Evolutionary conservation across 2,329 filamentous ascomycete genomes (phyloP).

Genomic region (Epichloe brachyelytri): DNA sequence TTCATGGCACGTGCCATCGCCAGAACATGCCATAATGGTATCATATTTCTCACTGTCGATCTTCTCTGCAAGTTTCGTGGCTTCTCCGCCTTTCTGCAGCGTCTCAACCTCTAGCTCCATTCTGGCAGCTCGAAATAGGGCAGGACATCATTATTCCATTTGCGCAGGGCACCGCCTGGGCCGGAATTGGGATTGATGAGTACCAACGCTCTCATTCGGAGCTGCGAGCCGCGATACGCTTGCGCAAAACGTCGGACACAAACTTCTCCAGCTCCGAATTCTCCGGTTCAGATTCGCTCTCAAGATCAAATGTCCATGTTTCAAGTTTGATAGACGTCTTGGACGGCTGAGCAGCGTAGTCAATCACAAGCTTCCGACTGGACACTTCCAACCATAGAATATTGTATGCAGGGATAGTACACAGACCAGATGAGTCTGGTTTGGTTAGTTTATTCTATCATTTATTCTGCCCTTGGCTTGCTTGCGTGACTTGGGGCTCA

Average conservation of each 20-base stretch:
- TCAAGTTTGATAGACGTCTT: slow-evolving; percentile 48
- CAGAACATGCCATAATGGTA: slow-evolving; percentile 77
- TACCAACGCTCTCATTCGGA: slow-evolving; percentile 68
- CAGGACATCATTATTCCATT: slow-evolving; percentile 62
- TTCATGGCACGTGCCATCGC: slow-evolving; percentile 84
- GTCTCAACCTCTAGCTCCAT: slow-evolving; percentile 63
- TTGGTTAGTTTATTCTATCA: neutral
- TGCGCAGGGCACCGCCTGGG: slow-evolving; percentile 59
- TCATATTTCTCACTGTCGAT: slow-evolving; percentile 73
- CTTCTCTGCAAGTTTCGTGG: slow-evolving; percentile 59
- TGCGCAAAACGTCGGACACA: slow-evolving; percentile 50
- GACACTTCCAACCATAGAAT: slow-evolving; percentile 67
- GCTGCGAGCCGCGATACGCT: slow-evolving; percentile 57
- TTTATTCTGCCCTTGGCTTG: neutral
- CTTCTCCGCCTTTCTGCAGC: slow-evolving; percentile 64
- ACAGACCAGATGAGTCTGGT: slow-evolving; percentile 13
- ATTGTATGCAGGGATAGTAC: slow-evolving; percentile 62
- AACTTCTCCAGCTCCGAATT: slow-evolving; percentile 41
- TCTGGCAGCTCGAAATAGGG: slow-evolving; percentile 74
- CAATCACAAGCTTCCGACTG: slow-evolving; percentile 50
- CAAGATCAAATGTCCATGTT: slow-evolving; percentile 42
- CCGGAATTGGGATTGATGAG: slow-evolving; percentile 87
- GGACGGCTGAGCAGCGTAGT: slow-evolving; percentile 51
- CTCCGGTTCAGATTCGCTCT: slow-evolving; percentile 10
- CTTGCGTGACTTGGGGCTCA: neutral